Base-by-base conservation (phyloP, 2,329 filamentous ascomycete genomes). In the Waltergamsia citrina region DNA sequence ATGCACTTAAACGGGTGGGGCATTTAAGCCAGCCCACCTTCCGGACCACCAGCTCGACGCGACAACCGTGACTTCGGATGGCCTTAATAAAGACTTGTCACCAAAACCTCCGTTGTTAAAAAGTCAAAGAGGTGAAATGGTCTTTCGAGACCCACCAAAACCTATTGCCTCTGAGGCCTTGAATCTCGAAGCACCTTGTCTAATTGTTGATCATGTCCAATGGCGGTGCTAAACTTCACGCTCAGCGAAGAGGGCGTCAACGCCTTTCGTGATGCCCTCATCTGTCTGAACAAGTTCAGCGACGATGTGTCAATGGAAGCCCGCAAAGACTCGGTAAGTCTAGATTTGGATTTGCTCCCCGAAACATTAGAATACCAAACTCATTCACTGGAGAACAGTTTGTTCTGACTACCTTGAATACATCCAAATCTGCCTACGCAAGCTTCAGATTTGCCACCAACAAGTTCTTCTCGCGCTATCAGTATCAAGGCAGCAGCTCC, bases 341-440 rank as follows among this genome's bases (percentile, higher is more conserved):
- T 19, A 15, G 11, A 20, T 19, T 16, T 4, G 7, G 10, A 3
- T 6, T 10, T 28, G 8, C 6, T 24, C 5, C 18, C 6, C 28
- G 17, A 12, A 7, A 23, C 7, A 19, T n/a, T 6, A 16, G 10
- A n/a, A 9, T 11, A 4, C 32, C 5, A 14, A 19, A 26, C 19
- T 9, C 22, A 20, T 20, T 31, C 6, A 31, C 29, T 12, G 7
- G 17, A 31, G 12, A 12, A 30, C 32, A 85, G 83, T 70, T 90
- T 42, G 67, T 79, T 5, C 65, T 90, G 35, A 85, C 81, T 11
- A 77, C 83, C 11, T 63, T 90, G 42, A 90, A 90, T 52, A 72
- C 74, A n/a, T 85, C 83, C 36, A 85, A 85, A 50, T 85, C 84
- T 4, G 82, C 81, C 14, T 88, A 88, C 53, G 78, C 80, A 18